These are phyloP conservation scores for Naumovozyma baii DNA, from an alignment of 805 yeast genomes.

Conservation along the genomic window DNA sequence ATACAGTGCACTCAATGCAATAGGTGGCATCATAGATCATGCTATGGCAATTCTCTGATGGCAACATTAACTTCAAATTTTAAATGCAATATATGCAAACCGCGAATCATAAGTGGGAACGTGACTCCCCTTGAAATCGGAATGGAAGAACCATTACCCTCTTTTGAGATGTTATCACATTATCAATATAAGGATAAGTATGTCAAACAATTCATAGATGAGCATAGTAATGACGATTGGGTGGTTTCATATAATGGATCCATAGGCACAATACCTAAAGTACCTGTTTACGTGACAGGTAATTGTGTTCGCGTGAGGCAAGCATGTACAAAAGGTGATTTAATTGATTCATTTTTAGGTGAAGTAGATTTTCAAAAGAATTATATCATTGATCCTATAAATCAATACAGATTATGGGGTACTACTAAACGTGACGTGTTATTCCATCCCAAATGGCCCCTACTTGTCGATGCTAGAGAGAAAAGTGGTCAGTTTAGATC, in stretches of 20 bases:
- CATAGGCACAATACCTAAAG: background rate
- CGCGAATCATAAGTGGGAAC: slow-evolving; percentile 34
- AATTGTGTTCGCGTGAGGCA: slow-evolving; percentile 43
- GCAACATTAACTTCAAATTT: slow-evolving; percentile 58
- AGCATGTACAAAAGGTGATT: slow-evolving; percentile 37
- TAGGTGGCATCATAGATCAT: slow-evolving; percentile 89
- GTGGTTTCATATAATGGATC: slow-evolving; percentile 14
- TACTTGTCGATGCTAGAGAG: slow-evolving; percentile 72
- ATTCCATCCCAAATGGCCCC: slow-evolving; percentile 47
- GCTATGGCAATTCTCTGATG: slow-evolving; percentile 51
- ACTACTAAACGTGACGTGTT: slow-evolving; percentile 52
- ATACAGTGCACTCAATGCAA: slow-evolving; percentile 88
- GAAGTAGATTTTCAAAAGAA: slow-evolving; percentile 56
- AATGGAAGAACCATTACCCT: background rate
- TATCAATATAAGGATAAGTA: slow-evolving; percentile 31
- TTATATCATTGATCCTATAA: slow-evolving; percentile 55
- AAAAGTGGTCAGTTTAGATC: slow-evolving; percentile 42
- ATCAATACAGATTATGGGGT: slow-evolving; percentile 71
- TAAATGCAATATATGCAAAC: slow-evolving; percentile 67
- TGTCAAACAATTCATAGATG: slow-evolving; percentile 39
- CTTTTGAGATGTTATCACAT: background rate
- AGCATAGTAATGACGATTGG: slow-evolving; percentile 39
- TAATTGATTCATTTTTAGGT: slow-evolving; percentile 59
- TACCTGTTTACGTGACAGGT: background rate
- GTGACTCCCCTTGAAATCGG: too few species aligned